Base-by-base conservation (phyloP, 2,329 filamentous ascomycete genomes). In the Thelonectria discophora region DNA sequence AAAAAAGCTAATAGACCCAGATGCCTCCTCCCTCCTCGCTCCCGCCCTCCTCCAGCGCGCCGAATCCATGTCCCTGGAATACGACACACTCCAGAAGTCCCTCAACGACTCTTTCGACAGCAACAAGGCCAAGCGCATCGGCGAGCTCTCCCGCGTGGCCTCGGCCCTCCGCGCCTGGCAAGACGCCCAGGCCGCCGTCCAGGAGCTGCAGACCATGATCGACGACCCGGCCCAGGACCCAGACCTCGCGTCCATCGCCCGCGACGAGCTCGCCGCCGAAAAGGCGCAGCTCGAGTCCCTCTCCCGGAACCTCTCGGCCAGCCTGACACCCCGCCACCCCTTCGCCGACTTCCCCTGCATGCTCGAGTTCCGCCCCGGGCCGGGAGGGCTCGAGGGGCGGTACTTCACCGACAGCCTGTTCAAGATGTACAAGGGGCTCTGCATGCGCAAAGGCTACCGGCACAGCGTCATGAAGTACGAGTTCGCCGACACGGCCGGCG, bases 281-380 rank as follows among this genome's bases (percentile, higher is more conserved):
- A 80, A 84, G 15, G 78, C 82, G 6, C 81, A 85, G 60, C 84
- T 97, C 21, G 82, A 84, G 3, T 74, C 78, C 0, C 84, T 96
- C 24, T 88, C 88, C 0, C 83, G 83, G 39, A 86, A 85, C 37
- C 84, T 99, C 45, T 92, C 92, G 24, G 87, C 85, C 20, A 88
- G 91, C 47, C 84, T 99, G 55, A 91, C 97, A 15, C 95, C 95
- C 1, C 87, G 88, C 42, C 94, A 99, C 75, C 92, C 94, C 3
- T 99, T 97, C 74, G 92, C 92, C 32, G 86, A 93, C 64, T 85
- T 98, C 69, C 93, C 94, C 55, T 98, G 94, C 76, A 84, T 99
- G 65, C 79, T 99, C 43, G 95, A 99, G 78, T 91, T 99, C 62
- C 87, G 94, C 1, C 95, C 95, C 0, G 95, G 95, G 0, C 94